These are phyloP conservation scores for Magnolia kwangsiensis DNA, from an alignment of 164 flowering plant species.

Conservation along the genomic window DNA sequence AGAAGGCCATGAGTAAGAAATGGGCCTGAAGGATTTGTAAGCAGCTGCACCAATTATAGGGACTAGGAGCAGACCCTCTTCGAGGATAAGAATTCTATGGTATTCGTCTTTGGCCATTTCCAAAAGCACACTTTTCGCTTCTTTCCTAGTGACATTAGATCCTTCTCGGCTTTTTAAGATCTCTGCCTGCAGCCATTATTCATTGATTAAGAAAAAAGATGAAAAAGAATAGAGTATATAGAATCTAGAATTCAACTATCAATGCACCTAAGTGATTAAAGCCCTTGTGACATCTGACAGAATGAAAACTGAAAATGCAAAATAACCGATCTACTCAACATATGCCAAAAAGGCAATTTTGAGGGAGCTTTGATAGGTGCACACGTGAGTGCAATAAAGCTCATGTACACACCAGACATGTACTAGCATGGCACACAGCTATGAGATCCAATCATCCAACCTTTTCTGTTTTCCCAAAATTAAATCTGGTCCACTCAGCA, in stretches of 20 bases:
- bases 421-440: no score
- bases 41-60: constrained; percentile 75
- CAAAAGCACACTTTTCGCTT: constrained; percentile 64
- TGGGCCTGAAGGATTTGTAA: constrained; percentile 59
- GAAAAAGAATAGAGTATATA: constrained; percentile 11
- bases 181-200: constrained; percentile 54
- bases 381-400: no score
- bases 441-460: no score
- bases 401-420: no score
- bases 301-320: neutral
- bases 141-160: constrained; percentile 51
- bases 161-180: constrained; percentile 39
- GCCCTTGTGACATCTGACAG: neutral
- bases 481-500: no score
- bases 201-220: neutral
- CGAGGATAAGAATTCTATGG: constrained; percentile 65
- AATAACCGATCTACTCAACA: no score
- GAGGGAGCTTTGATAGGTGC: no score
- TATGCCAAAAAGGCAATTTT: no score
- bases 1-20: constrained; percentile 71
- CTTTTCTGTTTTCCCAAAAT: no score
- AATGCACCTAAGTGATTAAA: neutral
- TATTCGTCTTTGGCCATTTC: constrained; percentile 75
- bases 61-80: constrained; percentile 79
- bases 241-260: neutral